Evolutionary conservation across 139 green algal species (phyloP), one percentile per base, ranked within the genome.

Genomic region (Astrephomene gubernaculifera): DNA sequence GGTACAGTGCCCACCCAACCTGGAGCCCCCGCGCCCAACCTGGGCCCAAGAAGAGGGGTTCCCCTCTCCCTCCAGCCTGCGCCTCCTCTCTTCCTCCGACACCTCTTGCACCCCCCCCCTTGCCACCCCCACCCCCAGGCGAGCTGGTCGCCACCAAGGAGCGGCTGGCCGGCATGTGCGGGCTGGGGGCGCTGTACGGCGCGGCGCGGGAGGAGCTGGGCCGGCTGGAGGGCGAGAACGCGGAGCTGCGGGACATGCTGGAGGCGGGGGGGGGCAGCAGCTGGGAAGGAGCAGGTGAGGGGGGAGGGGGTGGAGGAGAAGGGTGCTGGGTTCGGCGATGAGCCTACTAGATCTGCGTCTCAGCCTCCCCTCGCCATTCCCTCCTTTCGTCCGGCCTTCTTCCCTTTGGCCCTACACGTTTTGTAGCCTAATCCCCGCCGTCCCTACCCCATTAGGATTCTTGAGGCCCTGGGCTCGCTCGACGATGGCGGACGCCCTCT

Each of bases 161-260:
- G 7, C 73, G 75, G n/a, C 74, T 90, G 65, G 81, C 81, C 3
- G 81, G 86, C 49, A 43, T 87, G 87, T 82, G 57, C 27, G n/a
- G 63, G 35, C 36, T 90, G 65, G 80, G 87, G 65, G 76, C 65
- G 19, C 63, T 91, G 78, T 91, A 88, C 78, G 69, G 65, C 33
- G 70, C 83, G 4, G 71, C 87, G 2, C 60, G 87, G 1, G 87
- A 91, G 41, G 87, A 91, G 82, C 78, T 91, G 45, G 60, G 68
- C 25, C 87, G 87, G 8, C 83, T 91, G 70, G 87, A 91, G 43
- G 87, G 87, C 39, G 87, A 91, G 61, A 91, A 91, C 79, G 5
- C 39, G 63, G 83, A 91, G 79, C 83, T 91, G 24, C 89, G 87
- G 71, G 87, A 91, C 43, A 86, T 90, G 81, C 53, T 90, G 67